Conservation (phyloP, 148 eudicot species). For the Persicaria tinctoria region DNA sequence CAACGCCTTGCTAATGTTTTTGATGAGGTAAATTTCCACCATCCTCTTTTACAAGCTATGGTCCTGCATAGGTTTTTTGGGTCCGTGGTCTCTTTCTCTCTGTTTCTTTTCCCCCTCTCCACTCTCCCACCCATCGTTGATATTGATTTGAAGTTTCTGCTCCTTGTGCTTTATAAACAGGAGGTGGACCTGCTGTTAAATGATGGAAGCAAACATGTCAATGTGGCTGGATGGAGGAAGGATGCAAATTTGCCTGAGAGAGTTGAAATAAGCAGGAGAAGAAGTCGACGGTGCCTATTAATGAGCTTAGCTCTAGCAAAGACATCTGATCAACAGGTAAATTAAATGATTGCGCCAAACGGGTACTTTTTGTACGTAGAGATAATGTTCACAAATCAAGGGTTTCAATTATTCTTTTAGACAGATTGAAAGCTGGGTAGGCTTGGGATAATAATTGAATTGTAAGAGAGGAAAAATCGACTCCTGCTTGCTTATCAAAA, state of each 20-base stretch:
- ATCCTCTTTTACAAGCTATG: conserved; percentile 9
- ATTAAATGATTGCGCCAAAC: background rate
- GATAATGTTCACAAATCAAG: background rate
- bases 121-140: background rate
- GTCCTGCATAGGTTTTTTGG: background rate
- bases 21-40: conserved; percentile 61
- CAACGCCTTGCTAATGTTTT: conserved; percentile 85
- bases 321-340: conserved; percentile 74
- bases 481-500: conserved; percentile 8
- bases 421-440: background rate
- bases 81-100: background rate
- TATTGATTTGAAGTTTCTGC: background rate
- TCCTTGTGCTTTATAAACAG: conserved; percentile 35
- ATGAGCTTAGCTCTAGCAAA: conserved; percentile 96
- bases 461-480: background rate
- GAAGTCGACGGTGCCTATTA: conserved; percentile 91
- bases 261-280: conserved; percentile 89
- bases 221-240: conserved; percentile 83
- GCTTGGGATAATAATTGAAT: background rate
- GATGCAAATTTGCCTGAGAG: conserved; percentile 60
- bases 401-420: background rate
- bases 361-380: background rate
- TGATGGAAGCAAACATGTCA: conserved; percentile 98
- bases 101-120: background rate
- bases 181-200: conserved; percentile 94